phyloP scores from a whole-genome alignment of 805 yeast genomes.

The Barnettozyma botsteinii region DNA sequence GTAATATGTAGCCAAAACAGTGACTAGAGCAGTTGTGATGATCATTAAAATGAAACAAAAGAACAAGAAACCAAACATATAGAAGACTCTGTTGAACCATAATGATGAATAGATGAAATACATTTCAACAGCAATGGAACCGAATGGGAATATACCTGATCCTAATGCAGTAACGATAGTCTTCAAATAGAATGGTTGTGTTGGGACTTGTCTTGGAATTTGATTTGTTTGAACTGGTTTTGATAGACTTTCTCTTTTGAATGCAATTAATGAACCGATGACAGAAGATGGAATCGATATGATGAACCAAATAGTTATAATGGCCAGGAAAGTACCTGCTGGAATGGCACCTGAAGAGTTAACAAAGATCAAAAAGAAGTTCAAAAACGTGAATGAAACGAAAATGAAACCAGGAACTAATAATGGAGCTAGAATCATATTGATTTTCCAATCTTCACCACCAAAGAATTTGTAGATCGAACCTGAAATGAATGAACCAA shows the following conservation, averaged over 20 bases:
- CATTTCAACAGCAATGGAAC: conserved; percentile 91
- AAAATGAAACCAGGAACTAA: conserved; percentile 81
- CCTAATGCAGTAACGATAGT: conserved; percentile 61
- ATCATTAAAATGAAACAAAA: conserved; percentile 82
- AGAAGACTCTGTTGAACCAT: conserved; percentile 91
- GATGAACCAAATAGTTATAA: conserved; percentile 77
- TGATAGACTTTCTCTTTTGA: conserved; percentile 49
- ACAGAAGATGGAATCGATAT: conserved; percentile 81
- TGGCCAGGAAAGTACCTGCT: conserved; percentile 77
- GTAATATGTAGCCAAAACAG: conserved; percentile 76
- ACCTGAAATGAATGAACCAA: conserved; percentile 87
- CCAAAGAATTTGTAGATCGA: conserved; percentile 82
- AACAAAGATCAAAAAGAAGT: conserved; percentile 72
- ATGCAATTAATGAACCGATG: conserved; percentile 75
- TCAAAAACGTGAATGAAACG: conserved; percentile 56
- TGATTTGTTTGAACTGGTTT: conserved; percentile 90
- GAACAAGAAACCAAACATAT: conserved; percentile 96
- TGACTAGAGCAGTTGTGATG: conserved; percentile 72
- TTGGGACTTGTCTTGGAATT: conserved; percentile 93
- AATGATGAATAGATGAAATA: conserved; percentile 85
- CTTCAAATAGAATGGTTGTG: conserved; percentile 78
- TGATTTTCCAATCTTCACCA: conserved; percentile 86
- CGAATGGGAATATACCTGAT: conserved; percentile 92
- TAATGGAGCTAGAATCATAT: conserved; percentile 75
- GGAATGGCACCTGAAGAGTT: conserved; percentile 95